phyloP scores from a whole-genome alignment of 345 rosid species.

The Lepidium didymum region DNA sequence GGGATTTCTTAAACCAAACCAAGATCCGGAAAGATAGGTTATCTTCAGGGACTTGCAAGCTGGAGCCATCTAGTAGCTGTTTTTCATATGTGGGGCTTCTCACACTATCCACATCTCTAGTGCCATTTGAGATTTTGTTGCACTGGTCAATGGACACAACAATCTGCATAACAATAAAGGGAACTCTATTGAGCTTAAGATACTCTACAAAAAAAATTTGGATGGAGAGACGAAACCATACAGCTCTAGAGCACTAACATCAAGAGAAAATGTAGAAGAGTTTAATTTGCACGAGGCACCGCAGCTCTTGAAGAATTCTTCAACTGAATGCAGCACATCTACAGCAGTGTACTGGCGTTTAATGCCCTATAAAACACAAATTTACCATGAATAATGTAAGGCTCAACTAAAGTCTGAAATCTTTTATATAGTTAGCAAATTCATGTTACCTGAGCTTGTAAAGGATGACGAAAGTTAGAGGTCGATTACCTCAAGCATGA shows the following conservation, averaged over 20 bases:
- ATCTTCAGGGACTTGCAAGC: slow-evolving; percentile 23
- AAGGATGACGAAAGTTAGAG: neutral
- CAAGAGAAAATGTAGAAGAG: slow-evolving; percentile 44
- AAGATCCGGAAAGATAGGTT: slow-evolving; percentile 42
- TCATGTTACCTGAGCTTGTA: neutral
- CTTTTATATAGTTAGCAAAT: neutral
- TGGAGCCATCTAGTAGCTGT: slow-evolving; percentile 22
- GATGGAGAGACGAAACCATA: neutral
- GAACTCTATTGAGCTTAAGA: slow-evolving; percentile 22
- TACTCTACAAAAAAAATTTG: slow-evolving; percentile 7
- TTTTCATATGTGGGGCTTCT: slow-evolving; percentile 16
- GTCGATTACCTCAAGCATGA: slow-evolving; percentile 71
- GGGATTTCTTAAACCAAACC: slow-evolving; percentile 27
- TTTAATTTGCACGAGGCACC: slow-evolving; percentile 69
- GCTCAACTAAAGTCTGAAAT: neutral
- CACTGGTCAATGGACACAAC: slow-evolving; percentile 47
- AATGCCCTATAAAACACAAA: slow-evolving; percentile 43
- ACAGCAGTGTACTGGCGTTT: slow-evolving; percentile 65
- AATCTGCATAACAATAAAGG: slow-evolving; percentile 36
- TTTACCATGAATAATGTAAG: neutral
- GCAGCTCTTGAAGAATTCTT: slow-evolving; percentile 43
- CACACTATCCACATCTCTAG: slow-evolving; percentile 17
- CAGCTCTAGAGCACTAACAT: slow-evolving; percentile 42
- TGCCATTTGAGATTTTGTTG: slow-evolving; percentile 35
- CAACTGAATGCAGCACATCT: slow-evolving; percentile 57